Conservation (phyloP, 2,329 filamentous ascomycete genomes). For the Lachnellula arida region DNA sequence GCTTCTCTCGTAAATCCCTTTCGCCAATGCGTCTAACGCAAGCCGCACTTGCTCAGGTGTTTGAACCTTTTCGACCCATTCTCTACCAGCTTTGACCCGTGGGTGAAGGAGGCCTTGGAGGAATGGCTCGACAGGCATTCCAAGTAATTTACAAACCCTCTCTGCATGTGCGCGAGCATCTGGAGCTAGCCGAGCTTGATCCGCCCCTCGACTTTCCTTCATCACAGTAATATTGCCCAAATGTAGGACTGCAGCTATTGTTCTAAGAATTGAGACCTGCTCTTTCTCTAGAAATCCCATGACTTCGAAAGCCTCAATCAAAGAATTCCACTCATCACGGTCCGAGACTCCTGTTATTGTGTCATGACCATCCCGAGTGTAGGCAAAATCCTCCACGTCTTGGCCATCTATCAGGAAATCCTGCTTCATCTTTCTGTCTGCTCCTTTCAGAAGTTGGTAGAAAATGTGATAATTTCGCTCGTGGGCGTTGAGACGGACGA, state of each 20-base stretch:
- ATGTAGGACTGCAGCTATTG: constrained; percentile 86
- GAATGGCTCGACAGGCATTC: constrained; percentile 80
- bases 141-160: constrained; percentile 77
- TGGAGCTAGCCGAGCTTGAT: constrained; percentile 78
- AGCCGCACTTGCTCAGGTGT: constrained; percentile 94
- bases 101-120: constrained; percentile 86
- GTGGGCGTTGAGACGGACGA: constrained; percentile 79
- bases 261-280: constrained; percentile 76
- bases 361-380: constrained; percentile 88
- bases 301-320: constrained; percentile 88
- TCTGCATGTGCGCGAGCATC: constrained; percentile 72
- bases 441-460: constrained; percentile 88
- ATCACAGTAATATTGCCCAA: constrained; percentile 86
- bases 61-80: constrained; percentile 98
- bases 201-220: constrained; percentile 84
- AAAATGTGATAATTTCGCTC: constrained; percentile 98
- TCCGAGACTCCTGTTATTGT: constrained; percentile 89
- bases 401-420: constrained; percentile 71
- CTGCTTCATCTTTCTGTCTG: constrained; percentile 66
- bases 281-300: constrained; percentile 91
- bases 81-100: constrained; percentile 87
- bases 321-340: constrained; percentile 77
- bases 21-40: constrained; percentile 83
- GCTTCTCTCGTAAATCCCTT: constrained; percentile 94
- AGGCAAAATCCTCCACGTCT: constrained; percentile 82